These are phyloP conservation scores for Fusarium gaditjirri DNA, from an alignment of 2,329 filamentous ascomycete species.

Conservation along the genomic window DNA sequence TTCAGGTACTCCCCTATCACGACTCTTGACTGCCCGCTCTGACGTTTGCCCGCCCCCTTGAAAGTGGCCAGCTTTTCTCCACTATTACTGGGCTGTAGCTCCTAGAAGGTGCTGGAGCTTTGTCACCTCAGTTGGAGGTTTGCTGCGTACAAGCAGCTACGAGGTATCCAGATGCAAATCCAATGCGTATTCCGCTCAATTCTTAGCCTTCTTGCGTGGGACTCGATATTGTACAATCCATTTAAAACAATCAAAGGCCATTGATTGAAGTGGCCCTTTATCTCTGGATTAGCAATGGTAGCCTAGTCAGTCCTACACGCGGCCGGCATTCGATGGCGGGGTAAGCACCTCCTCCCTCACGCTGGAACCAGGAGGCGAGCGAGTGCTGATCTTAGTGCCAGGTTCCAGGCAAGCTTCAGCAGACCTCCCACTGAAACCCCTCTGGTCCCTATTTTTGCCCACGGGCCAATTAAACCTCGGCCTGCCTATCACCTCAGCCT, in stretches of 20 bases:
- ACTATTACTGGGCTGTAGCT: conserved; percentile 40
- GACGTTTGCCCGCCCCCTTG: conserved; percentile 30
- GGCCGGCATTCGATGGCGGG: conserved; percentile 36
- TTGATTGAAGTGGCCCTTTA: neutral
- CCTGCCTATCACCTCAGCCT: conserved; percentile 35
- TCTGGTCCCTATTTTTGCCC: conserved; percentile 4
- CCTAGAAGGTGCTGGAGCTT: conserved; percentile 39
- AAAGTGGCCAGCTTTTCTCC: conserved; percentile 25
- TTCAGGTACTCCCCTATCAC: conserved; percentile 17
- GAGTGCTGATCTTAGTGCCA: neutral
- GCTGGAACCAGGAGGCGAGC: neutral
- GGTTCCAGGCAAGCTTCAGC: conserved; percentile 14
- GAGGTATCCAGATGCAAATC: conserved; percentile 2
- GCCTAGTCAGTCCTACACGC: conserved; percentile 30
- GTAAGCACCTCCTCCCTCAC: conserved; percentile 16
- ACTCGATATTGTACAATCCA: neutral
- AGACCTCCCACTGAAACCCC: conserved; percentile 11
- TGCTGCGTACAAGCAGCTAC: neutral
- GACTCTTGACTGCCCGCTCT: conserved; percentile 21
- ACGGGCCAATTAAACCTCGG: conserved; percentile 22
- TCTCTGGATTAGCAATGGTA: conserved; percentile 3
- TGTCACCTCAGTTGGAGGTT: conserved; percentile 21
- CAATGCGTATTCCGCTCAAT: neutral
- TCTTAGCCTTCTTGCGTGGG: neutral
- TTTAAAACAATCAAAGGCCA: neutral